Base-by-base conservation (phyloP, 768 basidiomycete genomes). In the Boletus subparvulus region DNA sequence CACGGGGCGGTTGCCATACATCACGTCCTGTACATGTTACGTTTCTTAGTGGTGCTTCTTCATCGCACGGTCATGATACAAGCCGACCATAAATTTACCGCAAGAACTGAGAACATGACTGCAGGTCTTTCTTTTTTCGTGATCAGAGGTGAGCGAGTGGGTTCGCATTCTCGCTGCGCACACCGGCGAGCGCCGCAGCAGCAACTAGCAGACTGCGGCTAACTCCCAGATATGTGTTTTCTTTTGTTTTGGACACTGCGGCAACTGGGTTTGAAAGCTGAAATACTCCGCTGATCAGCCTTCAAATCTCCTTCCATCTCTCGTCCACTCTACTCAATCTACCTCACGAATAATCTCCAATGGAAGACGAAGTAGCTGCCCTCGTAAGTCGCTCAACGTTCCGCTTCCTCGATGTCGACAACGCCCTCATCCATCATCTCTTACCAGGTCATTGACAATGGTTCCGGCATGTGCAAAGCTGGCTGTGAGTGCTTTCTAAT, bases 381-480 rank as follows among this genome's bases (percentile, higher is more conserved):
- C 75, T 81, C 69, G 78, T 80, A 65, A 59, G 76, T 71, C 12
- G 1, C 37, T 43, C 40, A 3, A 10, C 1, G 7, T 50, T 17
- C 5, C 1, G 0, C 37, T 41, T 32, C 28, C 39, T 44, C 59
- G 19, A 44, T 56, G 43, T 30, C 8, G n/a, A 46, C 44, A 16
- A 19, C 42, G 10, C 21, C 24, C 45, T 58, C 40, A 63, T 40
- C 19, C 16, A 49, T 40, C 30, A 30, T 24, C 47, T 32, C 17
- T 62, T 14, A 2, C n/a, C 48, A 90, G 89, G 90, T 92, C 75
- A 88, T 91, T 73, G 89, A 93, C 77, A 92, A 92, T 75, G 93
- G 92, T 71, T 98, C 95, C 71, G 96, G 95, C 78, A 98, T 98
- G 95, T 98, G 95, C 89, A 98, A 98, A 81, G 96, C 96, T 85